Base-by-base conservation (phyloP, 169 alveolate species). In the Cryptosporidium felis region DNA sequence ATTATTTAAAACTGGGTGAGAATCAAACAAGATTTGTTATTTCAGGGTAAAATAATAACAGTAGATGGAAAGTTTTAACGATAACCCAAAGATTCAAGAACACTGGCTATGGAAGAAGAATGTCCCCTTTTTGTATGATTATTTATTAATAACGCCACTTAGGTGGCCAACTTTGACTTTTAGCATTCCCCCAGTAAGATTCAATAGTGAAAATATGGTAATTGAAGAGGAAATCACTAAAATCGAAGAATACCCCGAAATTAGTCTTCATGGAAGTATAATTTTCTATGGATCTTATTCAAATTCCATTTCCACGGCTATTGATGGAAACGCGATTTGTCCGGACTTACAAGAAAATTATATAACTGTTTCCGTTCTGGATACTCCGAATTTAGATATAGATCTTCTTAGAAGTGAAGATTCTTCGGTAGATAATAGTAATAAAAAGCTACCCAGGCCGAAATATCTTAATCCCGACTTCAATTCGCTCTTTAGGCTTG, bases 91-190 rank as follows among this genome's bases (percentile, higher is more conserved):
- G 28, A 74, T 74, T 16, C 58, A 74, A 23, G 85, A 74, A 53
- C 63, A 74, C 23, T 74, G 85, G 85, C 67, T 74, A 38, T 74
- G 85, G 85, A 74, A 45, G 45, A 74, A 74, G 23, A 53, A 56
- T 74, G 67, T 74, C 4, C 85, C 85, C 5, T 74, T 74, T 74
- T 23, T 74, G n/a, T 74, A 74, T 53, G 85, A 74, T 32, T 74
- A 53, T 23, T 41, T 74, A 9, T 53, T 74, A 6, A 74, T 74
- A n/a, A 74, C 85, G 10, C 85, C 85, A 3, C 61, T 74, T 12
- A 74, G 61, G 45, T 74, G 85, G 85, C 85, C 85, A 34, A 38
- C 74, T 26, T 74, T 74, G 59, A 41, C 74, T 4, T 53, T 74
- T 74, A 56, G 44, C 44, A 74, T 74, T 5, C 85, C 85, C 18